Percentiles rank a stretch among this genome's conserved stretches.
Evolutionary conservation across 2,329 filamentous ascomycete genomes (phyloP).

Genomic region (Colletotrichum horii): DNA sequence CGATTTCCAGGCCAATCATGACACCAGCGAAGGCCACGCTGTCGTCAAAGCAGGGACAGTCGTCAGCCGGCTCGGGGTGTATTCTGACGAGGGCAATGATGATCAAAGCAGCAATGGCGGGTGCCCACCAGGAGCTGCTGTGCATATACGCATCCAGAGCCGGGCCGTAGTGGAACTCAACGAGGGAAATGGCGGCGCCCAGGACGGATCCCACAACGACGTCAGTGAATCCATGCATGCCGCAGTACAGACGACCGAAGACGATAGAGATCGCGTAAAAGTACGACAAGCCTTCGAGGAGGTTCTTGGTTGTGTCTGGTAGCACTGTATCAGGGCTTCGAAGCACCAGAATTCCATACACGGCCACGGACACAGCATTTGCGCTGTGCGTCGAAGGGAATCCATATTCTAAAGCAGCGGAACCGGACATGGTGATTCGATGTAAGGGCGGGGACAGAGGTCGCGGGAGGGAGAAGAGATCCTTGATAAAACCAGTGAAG

Average conservation of each 20-base stretch:
- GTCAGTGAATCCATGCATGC: conserved; percentile 97
- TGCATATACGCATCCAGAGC: conserved; percentile 75
- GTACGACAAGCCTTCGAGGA: conserved; percentile 74
- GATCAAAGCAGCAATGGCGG: conserved; percentile 66
- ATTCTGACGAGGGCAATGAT: conserved; percentile 82
- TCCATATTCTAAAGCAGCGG: conserved; percentile 92
- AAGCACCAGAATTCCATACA: conserved; percentile 79
- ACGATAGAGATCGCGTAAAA: conserved; percentile 90
- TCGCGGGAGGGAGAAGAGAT: conserved; percentile 88
- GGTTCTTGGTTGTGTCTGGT: conserved; percentile 60
- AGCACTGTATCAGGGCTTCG: conserved; percentile 69
- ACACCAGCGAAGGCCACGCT: conserved; percentile 93
- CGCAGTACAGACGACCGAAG: conserved; percentile 91
- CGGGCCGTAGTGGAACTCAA: conserved; percentile 66
- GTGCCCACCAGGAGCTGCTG: conserved; percentile 66
- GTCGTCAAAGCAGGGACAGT: conserved; percentile 97
- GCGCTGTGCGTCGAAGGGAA: conserved; percentile 97
- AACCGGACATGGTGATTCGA: conserved; percentile 97
- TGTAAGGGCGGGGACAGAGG: conserved; percentile 91
- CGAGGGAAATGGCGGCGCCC: conserved; percentile 67
- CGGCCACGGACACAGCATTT: conserved; percentile 92
- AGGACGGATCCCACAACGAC: conserved; percentile 81
- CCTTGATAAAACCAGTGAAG: conserved; percentile 92
- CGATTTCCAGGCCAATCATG: conserved; percentile 82
- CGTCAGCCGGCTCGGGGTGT: conserved; percentile 94